Evolutionary conservation across 257 asterid species (phyloP).

Genomic region (Echium plantagineum): DNA sequence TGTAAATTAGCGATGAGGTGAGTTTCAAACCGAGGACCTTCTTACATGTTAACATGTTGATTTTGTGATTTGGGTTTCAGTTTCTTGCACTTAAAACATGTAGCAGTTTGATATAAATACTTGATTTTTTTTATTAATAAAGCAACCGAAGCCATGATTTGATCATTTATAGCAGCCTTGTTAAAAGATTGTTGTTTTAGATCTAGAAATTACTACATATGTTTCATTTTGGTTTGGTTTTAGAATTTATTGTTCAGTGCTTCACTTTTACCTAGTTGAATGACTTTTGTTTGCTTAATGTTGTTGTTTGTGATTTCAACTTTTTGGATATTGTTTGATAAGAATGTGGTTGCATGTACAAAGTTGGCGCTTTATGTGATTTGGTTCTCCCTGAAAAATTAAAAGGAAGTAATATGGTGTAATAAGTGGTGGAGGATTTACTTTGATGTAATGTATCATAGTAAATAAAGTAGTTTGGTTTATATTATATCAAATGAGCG

Average conservation of each 20-base stretch:
- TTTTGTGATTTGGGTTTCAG: background rate
- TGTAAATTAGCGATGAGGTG: no score
- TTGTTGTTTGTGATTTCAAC: background rate
- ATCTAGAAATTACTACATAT: background rate
- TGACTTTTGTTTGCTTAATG: background rate
- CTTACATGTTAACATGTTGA: background rate
- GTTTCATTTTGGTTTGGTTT: background rate
- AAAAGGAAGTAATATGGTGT: no score
- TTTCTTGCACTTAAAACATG: background rate
- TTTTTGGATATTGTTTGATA: no score
- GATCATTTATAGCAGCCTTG: background rate
- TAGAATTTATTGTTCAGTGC: background rate
- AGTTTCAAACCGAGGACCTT: no score
- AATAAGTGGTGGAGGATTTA: no score
- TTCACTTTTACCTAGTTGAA: background rate
- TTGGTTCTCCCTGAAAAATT: no score
- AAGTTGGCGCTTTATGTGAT: background rate
- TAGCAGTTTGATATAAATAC: background rate
- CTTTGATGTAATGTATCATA: no score
- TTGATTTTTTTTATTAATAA: no score
- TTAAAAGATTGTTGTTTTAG: background rate
- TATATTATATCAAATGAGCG: no score
- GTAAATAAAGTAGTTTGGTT: no score
- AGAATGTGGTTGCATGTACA: background rate
- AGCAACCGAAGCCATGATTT: no score